Percentiles rank a stretch among this genome's conserved stretches.
Conservation (phyloP, 345 rosid genomes). For the Camelina neglecta region DNA sequence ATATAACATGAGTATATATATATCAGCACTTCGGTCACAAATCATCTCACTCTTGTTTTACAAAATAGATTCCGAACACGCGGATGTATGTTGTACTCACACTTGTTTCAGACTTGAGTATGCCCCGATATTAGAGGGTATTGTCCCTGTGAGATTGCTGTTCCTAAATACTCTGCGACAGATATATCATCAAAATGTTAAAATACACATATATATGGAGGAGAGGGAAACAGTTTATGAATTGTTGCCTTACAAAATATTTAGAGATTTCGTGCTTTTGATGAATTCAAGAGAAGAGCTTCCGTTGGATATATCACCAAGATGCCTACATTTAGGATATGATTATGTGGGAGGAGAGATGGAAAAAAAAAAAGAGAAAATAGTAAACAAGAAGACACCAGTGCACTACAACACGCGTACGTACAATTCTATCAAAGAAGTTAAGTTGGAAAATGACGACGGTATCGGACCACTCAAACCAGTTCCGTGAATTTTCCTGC, state of each 20-base stretch:
- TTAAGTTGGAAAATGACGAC: conserved; percentile 57
- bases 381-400: background rate
- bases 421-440: conserved; percentile 59
- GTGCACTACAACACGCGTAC: conserved; percentile 44
- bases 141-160: conserved; percentile 55
- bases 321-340: conserved; percentile 51
- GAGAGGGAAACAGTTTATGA: background rate
- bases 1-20: background rate
- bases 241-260: conserved; percentile 50
- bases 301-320: conserved; percentile 64
- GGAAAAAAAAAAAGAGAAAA: conserved; percentile 7
- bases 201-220: background rate
- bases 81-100: conserved; percentile 48
- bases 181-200: conserved; percentile 8
- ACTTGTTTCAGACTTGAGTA: conserved; percentile 52
- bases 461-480: conserved; percentile 67
- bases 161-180: conserved; percentile 60
- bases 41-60: conserved; percentile 4
- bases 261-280: conserved; percentile 53
- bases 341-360: background rate
- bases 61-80: no score
- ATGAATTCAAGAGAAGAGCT: conserved; percentile 60
- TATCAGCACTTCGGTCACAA: background rate
- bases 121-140: conserved; percentile 65
- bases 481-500: conserved; percentile 64